Evolutionary conservation across 1,284 basidiomycete genomes (phyloP), one percentile per base, ranked within the genome.

Genomic region (Marasmius fiardii): DNA sequence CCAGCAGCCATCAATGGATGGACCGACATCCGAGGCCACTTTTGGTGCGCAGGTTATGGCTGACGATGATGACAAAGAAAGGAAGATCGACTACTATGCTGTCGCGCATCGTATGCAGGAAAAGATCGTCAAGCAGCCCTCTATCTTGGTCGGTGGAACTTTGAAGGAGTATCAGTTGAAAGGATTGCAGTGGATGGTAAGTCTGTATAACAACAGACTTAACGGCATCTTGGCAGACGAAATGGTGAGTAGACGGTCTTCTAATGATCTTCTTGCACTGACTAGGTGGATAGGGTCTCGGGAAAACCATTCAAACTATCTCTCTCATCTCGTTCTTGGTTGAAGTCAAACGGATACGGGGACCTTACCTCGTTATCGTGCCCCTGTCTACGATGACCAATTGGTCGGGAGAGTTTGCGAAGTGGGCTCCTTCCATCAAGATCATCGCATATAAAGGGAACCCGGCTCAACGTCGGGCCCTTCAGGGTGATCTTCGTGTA

Each of bases 351-450:
- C 82, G 85, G 58, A 92, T 97, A 70, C 87, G 88, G 28, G 96
- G 96, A 0, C 97, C 97, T 1, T 99, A 94, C 76, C 88, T 99
- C 31, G 94, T 99, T 67, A 95, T 99, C 64, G 97, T 99, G 18
- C 97, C 97, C 1, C 82, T 99, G 16, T 98, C 96, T 4, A 99
- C 97, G 0, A 90, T 99, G 81, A 98, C 95, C 35, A 98, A 98
- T 70, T 99, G 96, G 97, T 89, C 92, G 3, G 87, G 93, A 58
- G 95, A 99, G 75, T 99, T 99, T 64, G 90, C 92, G 43, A 93
- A 94, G 68, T 99, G 97, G 97, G 95, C 97, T 1, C 96, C 97
- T 0, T 74, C 81, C 20, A 90, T 99, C 58, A 87, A 83, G 67
- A 83, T 83, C 51, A 80, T 99, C 45, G 84, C 94, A 41, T 98